These are phyloP conservation scores for Kwoniella dejecticola DNA, from an alignment of 768 basidiomycete species.

Conservation along the genomic window DNA sequence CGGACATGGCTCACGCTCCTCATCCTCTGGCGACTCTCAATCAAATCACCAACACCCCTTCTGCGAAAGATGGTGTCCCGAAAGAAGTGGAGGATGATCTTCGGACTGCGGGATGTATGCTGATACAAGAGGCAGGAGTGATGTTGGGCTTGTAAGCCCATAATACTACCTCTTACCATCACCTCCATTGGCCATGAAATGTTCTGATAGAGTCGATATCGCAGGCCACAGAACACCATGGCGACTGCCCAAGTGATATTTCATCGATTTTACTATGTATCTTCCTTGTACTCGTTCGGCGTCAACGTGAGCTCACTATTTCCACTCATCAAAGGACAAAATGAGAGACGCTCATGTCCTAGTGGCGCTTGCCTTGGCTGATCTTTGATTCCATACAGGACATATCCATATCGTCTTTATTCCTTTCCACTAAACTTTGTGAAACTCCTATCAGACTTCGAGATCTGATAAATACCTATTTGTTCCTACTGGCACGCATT, in stretches of 20 bases:
- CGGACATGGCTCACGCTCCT: slow-evolving; percentile 47
- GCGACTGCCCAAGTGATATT: slow-evolving; percentile 95
- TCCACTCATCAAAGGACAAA: too few species aligned
- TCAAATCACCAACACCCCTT: slow-evolving; percentile 79
- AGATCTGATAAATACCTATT: slow-evolving; percentile 91
- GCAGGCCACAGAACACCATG: slow-evolving; percentile 88
- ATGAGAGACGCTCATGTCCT: too few species aligned
- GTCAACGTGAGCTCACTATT: slow-evolving; percentile 68
- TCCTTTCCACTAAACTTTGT: slow-evolving; percentile 95
- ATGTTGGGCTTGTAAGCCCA: slow-evolving; percentile 78
- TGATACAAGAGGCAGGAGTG: slow-evolving; percentile 92
- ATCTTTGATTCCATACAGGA: slow-evolving; percentile 63
- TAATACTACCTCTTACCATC: neutral
- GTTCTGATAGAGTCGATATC: too few species aligned
- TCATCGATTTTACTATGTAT: slow-evolving; percentile 95
- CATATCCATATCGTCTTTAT: slow-evolving; percentile 79
- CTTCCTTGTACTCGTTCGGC: slow-evolving; percentile 91
- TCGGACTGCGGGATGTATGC: slow-evolving; percentile 84
- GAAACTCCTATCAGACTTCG: slow-evolving; percentile 91
- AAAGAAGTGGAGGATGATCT: slow-evolving; percentile 81
- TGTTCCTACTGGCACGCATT: slow-evolving; percentile 78
- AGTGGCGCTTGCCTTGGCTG: slow-evolving; percentile 1
- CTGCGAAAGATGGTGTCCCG: slow-evolving; percentile 77
- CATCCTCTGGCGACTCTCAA: slow-evolving; percentile 78
- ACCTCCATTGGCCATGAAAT: too few species aligned